Conservation (phyloP, 352 stramenopile genomes). For the Globisporangium camurandrum region DNA sequence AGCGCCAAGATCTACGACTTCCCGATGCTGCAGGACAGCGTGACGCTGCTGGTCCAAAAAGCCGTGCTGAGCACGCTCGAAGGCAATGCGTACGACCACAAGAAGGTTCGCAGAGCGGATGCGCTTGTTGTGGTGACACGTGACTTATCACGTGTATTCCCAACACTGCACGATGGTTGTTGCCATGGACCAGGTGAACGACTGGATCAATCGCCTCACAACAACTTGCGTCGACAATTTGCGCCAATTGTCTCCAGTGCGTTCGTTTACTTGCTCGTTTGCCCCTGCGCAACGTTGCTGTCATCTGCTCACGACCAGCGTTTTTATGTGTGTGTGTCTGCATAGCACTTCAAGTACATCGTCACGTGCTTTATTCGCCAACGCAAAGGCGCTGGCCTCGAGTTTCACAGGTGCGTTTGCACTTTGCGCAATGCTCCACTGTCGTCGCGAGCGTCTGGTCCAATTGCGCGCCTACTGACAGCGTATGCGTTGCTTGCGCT, state of each 20-base stretch:
- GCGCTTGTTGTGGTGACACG: no score
- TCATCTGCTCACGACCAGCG: no score
- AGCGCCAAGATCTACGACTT: constrained; percentile 57
- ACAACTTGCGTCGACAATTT: constrained; percentile 62
- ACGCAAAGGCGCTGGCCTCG: constrained; percentile 51
- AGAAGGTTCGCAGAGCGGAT: constrained; percentile 28
- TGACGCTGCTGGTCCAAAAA: constrained; percentile 66
- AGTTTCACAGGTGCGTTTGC: constrained; percentile 35
- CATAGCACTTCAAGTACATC: constrained; percentile 83
- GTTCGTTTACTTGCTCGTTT: not conserved
- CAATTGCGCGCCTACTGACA: not conserved
- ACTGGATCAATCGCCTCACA: constrained; percentile 68
- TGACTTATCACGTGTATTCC: not conserved
- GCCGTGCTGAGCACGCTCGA: constrained; percentile 64
- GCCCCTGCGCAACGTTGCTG: no score
- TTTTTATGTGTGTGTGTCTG: not conserved
- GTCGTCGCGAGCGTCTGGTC: constrained; percentile 8
- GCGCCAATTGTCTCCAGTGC: constrained; percentile 47
- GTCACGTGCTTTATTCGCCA: constrained; percentile 63
- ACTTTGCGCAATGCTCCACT: not conserved
- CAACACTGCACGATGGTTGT: not conserved
- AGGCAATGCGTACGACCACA: constrained; percentile 72
- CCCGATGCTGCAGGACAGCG: constrained; percentile 61
- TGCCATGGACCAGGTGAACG: constrained; percentile 48
- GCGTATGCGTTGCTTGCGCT: no score